Evolutionary conservation across 179 eudicot species (phyloP).

Genomic region (Beta macrorhiza): DNA sequence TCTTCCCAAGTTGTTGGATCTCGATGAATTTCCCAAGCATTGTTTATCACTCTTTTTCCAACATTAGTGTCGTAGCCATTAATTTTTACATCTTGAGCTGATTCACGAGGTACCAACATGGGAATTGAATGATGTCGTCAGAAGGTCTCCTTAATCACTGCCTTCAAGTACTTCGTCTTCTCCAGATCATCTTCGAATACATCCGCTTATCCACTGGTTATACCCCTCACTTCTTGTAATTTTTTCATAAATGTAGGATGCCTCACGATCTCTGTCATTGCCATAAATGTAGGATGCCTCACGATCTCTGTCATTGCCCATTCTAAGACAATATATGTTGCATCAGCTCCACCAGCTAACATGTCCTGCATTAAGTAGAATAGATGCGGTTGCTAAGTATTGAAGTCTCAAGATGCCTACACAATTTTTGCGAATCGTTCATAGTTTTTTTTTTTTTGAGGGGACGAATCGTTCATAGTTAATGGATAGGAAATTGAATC

Average conservation of each 20-base stretch:
- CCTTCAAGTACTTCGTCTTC: constrained; percentile 38
- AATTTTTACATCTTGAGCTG: constrained; percentile 34
- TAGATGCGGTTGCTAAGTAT: not conserved
- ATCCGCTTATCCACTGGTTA: constrained; percentile 23
- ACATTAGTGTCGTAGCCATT: constrained; percentile 37
- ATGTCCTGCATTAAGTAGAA: constrained; percentile 40
- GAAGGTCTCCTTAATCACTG: constrained; percentile 47
- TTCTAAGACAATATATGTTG: constrained; percentile 45
- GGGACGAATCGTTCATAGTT: not conserved
- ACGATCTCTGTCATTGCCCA: constrained; percentile 58
- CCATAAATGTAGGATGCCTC: constrained; percentile 48
- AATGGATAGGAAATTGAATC: no score
- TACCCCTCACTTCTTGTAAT: constrained; percentile 48
- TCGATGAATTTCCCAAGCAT: constrained; percentile 35
- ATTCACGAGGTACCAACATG: constrained; percentile 42
- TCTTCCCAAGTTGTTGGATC: constrained; percentile 44
- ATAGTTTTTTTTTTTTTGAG: no score
- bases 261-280: no score
- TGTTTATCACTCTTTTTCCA: constrained; percentile 34
- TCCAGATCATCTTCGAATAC: constrained; percentile 42
- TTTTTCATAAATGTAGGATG: constrained; percentile 44
- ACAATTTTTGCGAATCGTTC: not conserved
- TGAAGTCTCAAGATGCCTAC: not conserved
- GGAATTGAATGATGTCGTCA: constrained; percentile 51
- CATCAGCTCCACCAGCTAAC: constrained; percentile 55